Evolutionary conservation across 2,329 filamentous ascomycete species (phyloP).

Genomic region (Aureobasidium musti): DNA sequence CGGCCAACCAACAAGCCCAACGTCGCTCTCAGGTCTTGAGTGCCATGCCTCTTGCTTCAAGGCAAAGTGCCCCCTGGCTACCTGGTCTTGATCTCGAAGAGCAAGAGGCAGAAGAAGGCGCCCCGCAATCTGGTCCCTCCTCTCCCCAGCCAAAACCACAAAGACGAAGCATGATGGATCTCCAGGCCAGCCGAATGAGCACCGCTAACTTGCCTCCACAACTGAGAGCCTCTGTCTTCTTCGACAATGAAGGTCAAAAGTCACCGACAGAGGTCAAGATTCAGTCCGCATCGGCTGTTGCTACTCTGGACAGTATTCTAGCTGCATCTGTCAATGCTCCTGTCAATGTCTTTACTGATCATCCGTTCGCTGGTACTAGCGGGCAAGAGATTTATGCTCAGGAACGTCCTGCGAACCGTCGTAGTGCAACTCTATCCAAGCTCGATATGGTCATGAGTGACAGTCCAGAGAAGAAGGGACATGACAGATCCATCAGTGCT

Average conservation of each 20-base stretch:
- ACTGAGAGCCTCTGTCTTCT: slow-evolving; percentile 86
- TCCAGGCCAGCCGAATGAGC: slow-evolving; percentile 26
- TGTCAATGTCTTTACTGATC: slow-evolving; percentile 87
- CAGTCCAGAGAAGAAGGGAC: slow-evolving; percentile 22
- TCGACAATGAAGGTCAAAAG: slow-evolving; percentile 58
- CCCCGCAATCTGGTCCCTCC: slow-evolving; percentile 29
- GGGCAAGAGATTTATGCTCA: slow-evolving; percentile 73
- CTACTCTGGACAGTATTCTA: slow-evolving; percentile 86
- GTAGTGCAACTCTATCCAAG: slow-evolving; percentile 30
- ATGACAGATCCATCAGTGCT: slow-evolving; percentile 27
- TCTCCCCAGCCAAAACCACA: slow-evolving; percentile 34
- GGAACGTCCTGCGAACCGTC: slow-evolving; percentile 38
- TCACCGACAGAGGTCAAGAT: slow-evolving; percentile 57
- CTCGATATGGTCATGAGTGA: background rate
- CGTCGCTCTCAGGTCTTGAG: slow-evolving; percentile 73
- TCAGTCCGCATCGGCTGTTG: slow-evolving; percentile 78
- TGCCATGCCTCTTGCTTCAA: slow-evolving; percentile 58
- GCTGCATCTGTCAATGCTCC: slow-evolving; percentile 86
- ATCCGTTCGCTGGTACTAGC: slow-evolving; percentile 75
- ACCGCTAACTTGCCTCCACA: slow-evolving; percentile 71
- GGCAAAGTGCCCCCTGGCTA: slow-evolving; percentile 56
- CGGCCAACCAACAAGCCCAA: slow-evolving; percentile 64
- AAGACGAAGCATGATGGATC: slow-evolving; percentile 44
- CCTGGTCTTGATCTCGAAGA: slow-evolving; percentile 30
- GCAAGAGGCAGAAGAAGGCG: slow-evolving; percentile 2